These are phyloP conservation scores for Wickerhamiella qilinensis DNA, from an alignment of 805 yeast genomes.

Conservation along the genomic window DNA sequence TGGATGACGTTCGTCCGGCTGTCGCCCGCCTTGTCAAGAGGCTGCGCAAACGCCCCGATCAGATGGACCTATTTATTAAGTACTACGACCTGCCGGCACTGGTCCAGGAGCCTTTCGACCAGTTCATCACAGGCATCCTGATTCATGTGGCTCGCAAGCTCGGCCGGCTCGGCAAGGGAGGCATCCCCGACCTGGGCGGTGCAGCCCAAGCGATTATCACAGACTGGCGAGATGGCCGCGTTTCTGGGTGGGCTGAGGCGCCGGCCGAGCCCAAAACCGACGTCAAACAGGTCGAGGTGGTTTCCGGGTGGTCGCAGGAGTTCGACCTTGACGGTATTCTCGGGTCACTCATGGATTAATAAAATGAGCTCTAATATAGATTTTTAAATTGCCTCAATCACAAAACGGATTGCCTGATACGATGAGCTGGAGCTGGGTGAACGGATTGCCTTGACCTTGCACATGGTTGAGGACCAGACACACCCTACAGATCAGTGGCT, in stretches of 20 bases:
- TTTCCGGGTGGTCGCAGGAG: constrained; percentile 83
- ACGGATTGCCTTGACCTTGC: too few species aligned
- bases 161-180: constrained; percentile 87
- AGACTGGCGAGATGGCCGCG: constrained; percentile 96
- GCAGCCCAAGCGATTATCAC: constrained; percentile 71
- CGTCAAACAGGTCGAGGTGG: constrained; percentile 53
- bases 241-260: constrained; percentile 81
- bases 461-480: too few species aligned
- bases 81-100: constrained; percentile 71
- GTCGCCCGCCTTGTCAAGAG: constrained; percentile 61
- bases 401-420: too few species aligned
- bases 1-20: constrained; percentile 72
- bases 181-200: constrained; percentile 73
- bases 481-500: too few species aligned
- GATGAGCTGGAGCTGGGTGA: too few species aligned
- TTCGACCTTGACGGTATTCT: constrained; percentile 80
- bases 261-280: constrained; percentile 29
- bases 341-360: constrained; percentile 9
- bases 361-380: background rate
- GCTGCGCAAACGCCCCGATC: constrained; percentile 52
- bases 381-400: too few species aligned
- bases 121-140: constrained; percentile 69
- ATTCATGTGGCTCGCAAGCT: constrained; percentile 85
- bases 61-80: constrained; percentile 46
- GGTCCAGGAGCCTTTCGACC: constrained; percentile 53